Base-by-base conservation (phyloP, 2,329 filamentous ascomycete genomes). In the Monosporascus sp. region DNA sequence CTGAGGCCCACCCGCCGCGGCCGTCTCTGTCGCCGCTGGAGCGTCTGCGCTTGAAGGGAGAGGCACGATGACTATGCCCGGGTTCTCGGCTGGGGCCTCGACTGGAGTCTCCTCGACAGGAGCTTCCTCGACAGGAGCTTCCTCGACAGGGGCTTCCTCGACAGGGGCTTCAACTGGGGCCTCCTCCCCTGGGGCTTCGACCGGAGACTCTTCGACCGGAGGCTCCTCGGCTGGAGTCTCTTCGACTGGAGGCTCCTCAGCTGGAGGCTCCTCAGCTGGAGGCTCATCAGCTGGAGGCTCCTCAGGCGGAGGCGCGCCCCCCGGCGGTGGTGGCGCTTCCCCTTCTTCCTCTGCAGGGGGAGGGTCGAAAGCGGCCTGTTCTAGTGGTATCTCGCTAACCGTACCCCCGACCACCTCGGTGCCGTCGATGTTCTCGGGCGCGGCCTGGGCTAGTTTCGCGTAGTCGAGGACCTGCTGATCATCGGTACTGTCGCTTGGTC, bases 401-500 rank as follows among this genome's bases (percentile, higher is more conserved):
- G 62, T 63, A 14, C 67, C 67, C 1, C 66, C 67, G 0, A 52
- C 47, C 5, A 69, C 65, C 1, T 59, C 48, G 2, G 50, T 64
- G 2, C 65, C 67, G 31, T 69, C 67, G 4, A 63, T 61, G 37
- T 61, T 68, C 1, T 54, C 53, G 5, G 51, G 52, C 0, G 65
- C 58, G 4, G 57, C 54, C 2, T 56, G 52, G 1, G 67, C 55
- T 2, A 58, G 41, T 19, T 65, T 67, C 43, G 59, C 59, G 46
- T 67, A 67, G 41, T 66, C 55, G 16, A 68, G 55, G 31, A 69
- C 60, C 24, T 69, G 66, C n/a, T 64, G 55, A 9, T 62, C 59
- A 22, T 59, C 62, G 9, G 55, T 58, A 3, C 65, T 66, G 27
- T 11, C 8, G 5, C 5, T 3, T 6, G 11, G 40, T 62, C 37